Percentiles rank a stretch among this genome's conserved stretches.
phyloP scores from a whole-genome alignment of 768 basidiomycete genomes.

The Galerina marginata region DNA sequence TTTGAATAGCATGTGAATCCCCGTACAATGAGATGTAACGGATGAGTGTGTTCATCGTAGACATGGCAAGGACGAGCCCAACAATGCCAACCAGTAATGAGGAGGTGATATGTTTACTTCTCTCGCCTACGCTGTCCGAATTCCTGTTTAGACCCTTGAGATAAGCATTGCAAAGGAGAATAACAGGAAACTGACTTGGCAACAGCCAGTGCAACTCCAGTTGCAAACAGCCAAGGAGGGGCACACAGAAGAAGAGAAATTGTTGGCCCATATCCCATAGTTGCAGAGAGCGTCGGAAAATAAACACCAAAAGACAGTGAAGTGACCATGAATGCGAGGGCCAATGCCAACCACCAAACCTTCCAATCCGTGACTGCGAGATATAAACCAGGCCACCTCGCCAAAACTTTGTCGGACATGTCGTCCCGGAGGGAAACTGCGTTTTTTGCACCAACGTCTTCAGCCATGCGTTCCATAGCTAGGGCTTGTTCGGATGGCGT shows the following conservation, averaged over 20 bases:
- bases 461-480: slow-evolving; percentile 68
- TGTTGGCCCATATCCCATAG: slow-evolving; percentile 70
- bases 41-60: slow-evolving; percentile 69
- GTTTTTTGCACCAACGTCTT: slow-evolving; percentile 54
- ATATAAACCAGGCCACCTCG: slow-evolving; percentile 50
- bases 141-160: slow-evolving; percentile 46
- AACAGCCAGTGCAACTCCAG: slow-evolving; percentile 58
- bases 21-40: slow-evolving; percentile 72
- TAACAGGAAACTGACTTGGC: slow-evolving; percentile 42
- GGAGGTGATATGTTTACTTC: slow-evolving; percentile 69
- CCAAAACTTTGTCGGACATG: slow-evolving; percentile 39
- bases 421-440: slow-evolving; percentile 46
- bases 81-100: slow-evolving; percentile 69
- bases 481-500: slow-evolving; percentile 62
- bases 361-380: slow-evolving; percentile 80
- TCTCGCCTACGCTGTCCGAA: slow-evolving; percentile 77
- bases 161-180: neutral
- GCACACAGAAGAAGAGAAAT: slow-evolving; percentile 78
- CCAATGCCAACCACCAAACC: slow-evolving; percentile 81
- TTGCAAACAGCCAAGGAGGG: slow-evolving; percentile 79
- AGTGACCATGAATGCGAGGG: slow-evolving; percentile 63
- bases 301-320: slow-evolving; percentile 80
- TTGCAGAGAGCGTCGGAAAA: slow-evolving; percentile 78
- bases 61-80: slow-evolving; percentile 75
- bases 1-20: neutral